A percentile compares a stretch with the other conserved stretches of the same genome.
Evolutionary conservation across 208 protist species (phyloP).

Genomic region (Acanthamoeba triangularis): DNA sequence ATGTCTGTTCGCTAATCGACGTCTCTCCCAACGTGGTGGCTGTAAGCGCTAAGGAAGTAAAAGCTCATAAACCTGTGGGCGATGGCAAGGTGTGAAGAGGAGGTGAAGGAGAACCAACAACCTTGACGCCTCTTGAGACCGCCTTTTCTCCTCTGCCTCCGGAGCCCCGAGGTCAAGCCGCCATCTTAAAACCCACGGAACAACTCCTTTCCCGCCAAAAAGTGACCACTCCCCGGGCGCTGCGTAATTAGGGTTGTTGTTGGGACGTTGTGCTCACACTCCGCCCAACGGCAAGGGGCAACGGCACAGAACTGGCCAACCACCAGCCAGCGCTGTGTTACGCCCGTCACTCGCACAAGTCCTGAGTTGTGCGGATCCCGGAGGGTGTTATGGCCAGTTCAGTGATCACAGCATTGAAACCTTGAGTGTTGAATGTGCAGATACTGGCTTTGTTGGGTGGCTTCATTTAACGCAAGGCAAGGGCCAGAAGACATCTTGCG

Average conservation of each 20-base stretch:
- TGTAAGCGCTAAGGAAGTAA: slow-evolving; percentile 47
- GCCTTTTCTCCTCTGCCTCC: background rate
- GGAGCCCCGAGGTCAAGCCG: background rate
- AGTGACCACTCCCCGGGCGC: background rate
- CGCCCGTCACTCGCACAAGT: no score
- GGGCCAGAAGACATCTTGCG: no score
- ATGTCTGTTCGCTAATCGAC: slow-evolving; percentile 61
- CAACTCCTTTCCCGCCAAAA: background rate
- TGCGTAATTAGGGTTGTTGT: background rate
- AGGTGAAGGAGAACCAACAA: background rate
- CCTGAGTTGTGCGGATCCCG: no score
- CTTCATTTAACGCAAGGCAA: no score
- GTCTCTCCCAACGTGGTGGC: slow-evolving; percentile 70
- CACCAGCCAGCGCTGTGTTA: no score
- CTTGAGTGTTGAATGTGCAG: no score
- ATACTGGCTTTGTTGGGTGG: no score
- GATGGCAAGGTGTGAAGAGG: background rate
- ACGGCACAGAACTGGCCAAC: no score
- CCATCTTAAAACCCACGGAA: background rate
- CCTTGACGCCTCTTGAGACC: background rate
- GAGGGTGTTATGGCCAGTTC: no score
- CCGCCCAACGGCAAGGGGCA: no score
- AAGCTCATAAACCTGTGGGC: slow-evolving; percentile 46
- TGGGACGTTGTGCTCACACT: background rate
- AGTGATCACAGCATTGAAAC: no score